Conservation (phyloP, 2,329 filamentous ascomycete genomes). For the Colletotrichum karsti region DNA sequence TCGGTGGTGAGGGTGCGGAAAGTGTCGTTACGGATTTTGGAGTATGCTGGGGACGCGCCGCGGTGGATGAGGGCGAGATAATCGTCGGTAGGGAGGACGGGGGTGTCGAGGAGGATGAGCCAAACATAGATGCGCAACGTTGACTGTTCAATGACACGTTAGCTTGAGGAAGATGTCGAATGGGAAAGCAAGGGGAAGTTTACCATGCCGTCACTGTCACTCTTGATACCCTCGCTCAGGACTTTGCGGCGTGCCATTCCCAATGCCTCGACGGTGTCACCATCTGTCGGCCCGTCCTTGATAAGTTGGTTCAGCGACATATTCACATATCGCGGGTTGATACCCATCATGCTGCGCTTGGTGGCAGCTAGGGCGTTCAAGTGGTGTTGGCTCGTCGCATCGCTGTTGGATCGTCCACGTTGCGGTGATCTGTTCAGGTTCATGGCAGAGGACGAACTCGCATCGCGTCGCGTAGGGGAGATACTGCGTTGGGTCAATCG, state of each 20-base stretch:
- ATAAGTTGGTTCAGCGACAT: slow-evolving; percentile 79
- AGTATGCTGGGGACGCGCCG: slow-evolving; percentile 91
- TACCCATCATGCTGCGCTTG: slow-evolving; percentile 41
- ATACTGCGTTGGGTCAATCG: slow-evolving; percentile 54
- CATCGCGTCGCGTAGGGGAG: slow-evolving; percentile 25
- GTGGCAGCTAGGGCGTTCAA: slow-evolving; percentile 44
- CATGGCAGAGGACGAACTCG: slow-evolving; percentile 29
- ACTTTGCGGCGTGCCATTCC: slow-evolving; percentile 79
- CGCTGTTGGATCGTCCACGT: slow-evolving; percentile 76
- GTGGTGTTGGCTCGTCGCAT: slow-evolving; percentile 61
- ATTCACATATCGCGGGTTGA: slow-evolving; percentile 55
- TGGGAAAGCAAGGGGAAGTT: background rate
- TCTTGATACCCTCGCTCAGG: slow-evolving; percentile 78
- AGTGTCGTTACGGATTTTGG: slow-evolving; percentile 98
- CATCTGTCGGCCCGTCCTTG: slow-evolving; percentile 80
- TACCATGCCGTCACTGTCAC: slow-evolving; percentile 84
- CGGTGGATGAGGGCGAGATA: slow-evolving; percentile 93
- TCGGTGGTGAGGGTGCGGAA: slow-evolving; percentile 97
- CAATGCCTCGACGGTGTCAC: slow-evolving; percentile 68
- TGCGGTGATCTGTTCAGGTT: slow-evolving; percentile 54
- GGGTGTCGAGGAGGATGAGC: slow-evolving; percentile 90
- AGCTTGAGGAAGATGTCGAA: background rate
- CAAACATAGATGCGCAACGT: slow-evolving; percentile 94
- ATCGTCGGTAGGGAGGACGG: slow-evolving; percentile 83
- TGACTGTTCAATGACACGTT: slow-evolving; percentile 64